These are phyloP conservation scores for Paragyromitra xinjiangensis DNA, from an alignment of 495 filamentous ascomycete species.

Conservation along the genomic window DNA sequence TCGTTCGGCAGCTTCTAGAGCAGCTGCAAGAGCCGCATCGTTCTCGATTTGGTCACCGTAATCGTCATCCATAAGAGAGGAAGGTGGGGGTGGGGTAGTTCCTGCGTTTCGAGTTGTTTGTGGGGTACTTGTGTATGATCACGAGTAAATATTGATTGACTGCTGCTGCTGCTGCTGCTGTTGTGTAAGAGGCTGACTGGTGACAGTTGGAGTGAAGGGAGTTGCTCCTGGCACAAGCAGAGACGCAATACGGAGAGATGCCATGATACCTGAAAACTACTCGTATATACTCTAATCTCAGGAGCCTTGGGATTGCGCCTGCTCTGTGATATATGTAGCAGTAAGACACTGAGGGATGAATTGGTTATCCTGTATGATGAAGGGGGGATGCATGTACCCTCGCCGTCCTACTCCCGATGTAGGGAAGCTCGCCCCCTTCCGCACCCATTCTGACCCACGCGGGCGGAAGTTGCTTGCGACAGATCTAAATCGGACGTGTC, in stretches of 20 bases:
- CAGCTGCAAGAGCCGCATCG: slow-evolving; percentile 60
- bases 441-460: slow-evolving; percentile 41
- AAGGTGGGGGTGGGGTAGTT: not conserved
- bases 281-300: slow-evolving; percentile 4
- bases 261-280: slow-evolving; percentile 27
- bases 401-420: not conserved
- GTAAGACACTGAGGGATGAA: slow-evolving; percentile 10
- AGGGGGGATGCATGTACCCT: slow-evolving; percentile 27
- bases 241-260: slow-evolving; percentile 25
- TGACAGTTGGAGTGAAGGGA: not conserved
- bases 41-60: slow-evolving; percentile 57
- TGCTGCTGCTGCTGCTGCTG: slow-evolving; percentile 20
- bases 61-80: slow-evolving; percentile 60
- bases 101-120: slow-evolving; percentile 31
- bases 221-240: slow-evolving; percentile 6
- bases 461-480: slow-evolving; percentile 48
- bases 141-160: slow-evolving; percentile 4
- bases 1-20: slow-evolving; percentile 58
- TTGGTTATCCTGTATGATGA: slow-evolving; percentile 17
- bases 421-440: slow-evolving; percentile 24
- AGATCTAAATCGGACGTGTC: slow-evolving; percentile 48
- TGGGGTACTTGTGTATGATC: slow-evolving; percentile 7
- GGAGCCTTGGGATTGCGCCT: slow-evolving; percentile 19
- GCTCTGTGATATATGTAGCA: slow-evolving; percentile 34
- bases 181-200: slow-evolving; percentile 26